A percentile compares a stretch with the other conserved stretches of the same genome.
These are phyloP conservation scores for Pseudocercospora musae DNA, from an alignment of 2,329 filamentous ascomycete genomes.

Conservation along the genomic window DNA sequence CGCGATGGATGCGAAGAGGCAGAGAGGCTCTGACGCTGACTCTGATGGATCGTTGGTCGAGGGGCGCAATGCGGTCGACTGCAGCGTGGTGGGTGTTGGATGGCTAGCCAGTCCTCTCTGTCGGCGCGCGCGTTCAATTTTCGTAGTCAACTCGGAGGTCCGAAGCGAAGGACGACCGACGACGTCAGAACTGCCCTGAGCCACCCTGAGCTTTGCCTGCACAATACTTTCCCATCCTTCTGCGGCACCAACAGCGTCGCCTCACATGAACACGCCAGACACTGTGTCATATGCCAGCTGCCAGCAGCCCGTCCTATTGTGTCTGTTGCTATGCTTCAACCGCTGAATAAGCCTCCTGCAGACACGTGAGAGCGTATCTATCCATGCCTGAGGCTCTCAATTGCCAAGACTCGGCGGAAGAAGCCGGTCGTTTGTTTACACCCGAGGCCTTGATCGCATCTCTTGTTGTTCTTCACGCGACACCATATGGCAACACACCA, in stretches of 20 bases:
- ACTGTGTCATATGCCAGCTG: too few species aligned
- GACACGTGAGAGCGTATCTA: neutral
- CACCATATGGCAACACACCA: constrained; percentile 4
- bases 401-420: neutral
- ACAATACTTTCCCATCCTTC: neutral
- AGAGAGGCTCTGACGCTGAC: neutral
- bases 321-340: neutral
- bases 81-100: neutral
- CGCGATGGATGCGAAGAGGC: neutral
- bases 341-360: neutral
- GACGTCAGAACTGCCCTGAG: neutral
- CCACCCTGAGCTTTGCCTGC: neutral
- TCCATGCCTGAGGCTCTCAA: neutral
- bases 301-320: neutral
- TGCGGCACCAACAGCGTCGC: neutral
- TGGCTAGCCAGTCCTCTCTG: neutral
- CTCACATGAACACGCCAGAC: neutral
- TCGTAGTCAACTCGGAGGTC: neutral
- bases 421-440: constrained; percentile 7
- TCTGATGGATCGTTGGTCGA: neutral
- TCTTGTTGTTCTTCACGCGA: constrained; percentile 10
- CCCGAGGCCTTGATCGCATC: neutral
- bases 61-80: neutral
- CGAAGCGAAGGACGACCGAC: too few species aligned
- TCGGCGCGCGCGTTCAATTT: neutral